Evolutionary conservation across 345 rosid species (phyloP).

Genomic region (Aegle marmelos): DNA sequence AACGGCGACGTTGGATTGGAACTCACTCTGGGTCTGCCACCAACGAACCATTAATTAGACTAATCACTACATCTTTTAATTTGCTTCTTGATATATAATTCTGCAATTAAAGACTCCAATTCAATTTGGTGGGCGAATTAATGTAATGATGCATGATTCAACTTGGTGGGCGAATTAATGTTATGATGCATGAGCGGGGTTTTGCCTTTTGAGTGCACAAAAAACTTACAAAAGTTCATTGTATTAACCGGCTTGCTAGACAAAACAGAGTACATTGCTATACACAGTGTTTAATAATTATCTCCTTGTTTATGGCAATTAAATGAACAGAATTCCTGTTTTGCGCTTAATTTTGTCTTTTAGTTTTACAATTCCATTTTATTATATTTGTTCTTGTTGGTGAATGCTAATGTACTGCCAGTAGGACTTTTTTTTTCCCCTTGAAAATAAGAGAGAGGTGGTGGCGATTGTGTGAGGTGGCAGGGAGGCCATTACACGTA

Average conservation of each 20-base stretch:
- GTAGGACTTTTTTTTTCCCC: neutral
- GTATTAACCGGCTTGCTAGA: no score
- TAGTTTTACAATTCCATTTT: neutral
- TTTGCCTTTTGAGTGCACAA: no score
- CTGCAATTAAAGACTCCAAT: neutral
- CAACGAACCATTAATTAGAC: neutral
- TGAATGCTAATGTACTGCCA: neutral
- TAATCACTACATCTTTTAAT: no score
- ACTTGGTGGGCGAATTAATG: no score
- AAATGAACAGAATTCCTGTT: neutral
- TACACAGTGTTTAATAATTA: neutral
- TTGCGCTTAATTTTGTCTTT: neutral
- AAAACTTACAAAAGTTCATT: no score
- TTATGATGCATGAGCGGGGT: no score
- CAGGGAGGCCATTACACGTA: slow-evolving; percentile 27
- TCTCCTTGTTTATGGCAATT: neutral
- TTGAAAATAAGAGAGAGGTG: neutral
- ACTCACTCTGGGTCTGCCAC: slow-evolving; percentile 30
- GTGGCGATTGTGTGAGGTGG: neutral
- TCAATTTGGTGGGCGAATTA: no score
- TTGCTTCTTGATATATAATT: neutral
- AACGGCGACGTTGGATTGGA: slow-evolving; percentile 23
- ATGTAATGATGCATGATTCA: no score
- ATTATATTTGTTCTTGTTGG: neutral
- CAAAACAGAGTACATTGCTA: neutral